Conservation (phyloP, 116 monocot genomes). For the Papilionanthe hybrid region DNA sequence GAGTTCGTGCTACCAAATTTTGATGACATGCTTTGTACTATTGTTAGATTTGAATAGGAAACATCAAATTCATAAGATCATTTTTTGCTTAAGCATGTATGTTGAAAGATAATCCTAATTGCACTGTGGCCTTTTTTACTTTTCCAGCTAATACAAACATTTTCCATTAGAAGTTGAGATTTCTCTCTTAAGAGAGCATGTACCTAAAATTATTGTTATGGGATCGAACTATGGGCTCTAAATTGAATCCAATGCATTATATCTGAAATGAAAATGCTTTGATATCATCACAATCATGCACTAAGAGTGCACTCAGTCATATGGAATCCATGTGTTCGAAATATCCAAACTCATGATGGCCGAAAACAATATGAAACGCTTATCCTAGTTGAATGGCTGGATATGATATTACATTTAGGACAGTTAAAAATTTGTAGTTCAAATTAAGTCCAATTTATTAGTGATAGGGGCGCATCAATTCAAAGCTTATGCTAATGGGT, state of each 20-base stretch:
- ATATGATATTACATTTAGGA: too few species aligned
- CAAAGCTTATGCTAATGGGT: background rate
- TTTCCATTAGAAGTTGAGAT: background rate
- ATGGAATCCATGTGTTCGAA: too few species aligned
- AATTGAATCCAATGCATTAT: background rate
- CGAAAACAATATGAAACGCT: too few species aligned
- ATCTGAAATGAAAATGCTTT: too few species aligned
- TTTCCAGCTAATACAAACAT: background rate
- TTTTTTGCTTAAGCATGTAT: background rate
- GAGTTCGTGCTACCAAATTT: background rate
- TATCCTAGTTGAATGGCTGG: too few species aligned
- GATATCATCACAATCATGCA: too few species aligned
- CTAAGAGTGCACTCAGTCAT: too few species aligned
- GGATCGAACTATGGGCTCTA: background rate
- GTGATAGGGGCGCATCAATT: background rate
- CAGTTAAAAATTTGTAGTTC: too few species aligned
- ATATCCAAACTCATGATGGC: too few species aligned
- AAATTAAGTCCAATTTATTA: background rate
- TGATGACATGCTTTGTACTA: background rate
- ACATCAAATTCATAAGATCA: background rate
- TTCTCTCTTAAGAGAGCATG: background rate
- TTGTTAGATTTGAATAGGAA: background rate
- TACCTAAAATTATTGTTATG: background rate
- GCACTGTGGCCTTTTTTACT: background rate
- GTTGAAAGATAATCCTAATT: background rate